These are phyloP conservation scores for Paramyrothecium sp. DNA, from an alignment of 2,329 filamentous ascomycete species.

Conservation along the genomic window DNA sequence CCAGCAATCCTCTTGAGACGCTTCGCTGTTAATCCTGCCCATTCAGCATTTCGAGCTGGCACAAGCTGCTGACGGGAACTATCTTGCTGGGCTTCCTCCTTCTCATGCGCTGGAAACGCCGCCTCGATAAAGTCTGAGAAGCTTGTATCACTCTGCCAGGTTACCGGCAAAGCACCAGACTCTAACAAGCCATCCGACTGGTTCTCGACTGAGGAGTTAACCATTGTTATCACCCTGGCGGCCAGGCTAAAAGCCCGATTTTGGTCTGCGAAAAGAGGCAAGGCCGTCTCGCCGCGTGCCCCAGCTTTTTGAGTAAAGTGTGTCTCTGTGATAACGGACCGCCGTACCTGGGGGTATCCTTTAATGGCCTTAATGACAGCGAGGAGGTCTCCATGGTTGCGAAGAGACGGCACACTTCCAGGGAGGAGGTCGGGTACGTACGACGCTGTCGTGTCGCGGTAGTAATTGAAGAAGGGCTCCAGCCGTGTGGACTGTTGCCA, in stretches of 20 bases:
- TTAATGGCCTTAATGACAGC: conserved; percentile 1
- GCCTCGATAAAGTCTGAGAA: background rate
- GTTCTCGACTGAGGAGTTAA: conserved; percentile 4
- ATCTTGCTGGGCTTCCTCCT: background rate
- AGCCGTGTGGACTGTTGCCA: conserved; percentile 1
- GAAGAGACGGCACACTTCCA: background rate
- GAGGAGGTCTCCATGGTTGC: conserved; percentile 3
- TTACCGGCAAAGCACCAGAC: conserved; percentile 1
- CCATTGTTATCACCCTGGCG: conserved; percentile 5
- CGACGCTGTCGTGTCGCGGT: conserved; percentile 1
- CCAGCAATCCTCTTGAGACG: conserved; percentile 7
- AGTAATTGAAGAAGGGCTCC: conserved; percentile 6
- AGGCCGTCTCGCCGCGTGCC: background rate
- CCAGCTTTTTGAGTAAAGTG: background rate
- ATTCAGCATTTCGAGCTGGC: background rate
- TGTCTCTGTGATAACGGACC: background rate
- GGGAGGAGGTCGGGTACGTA: conserved; percentile 3
- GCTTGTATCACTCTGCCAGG: conserved; percentile 2
- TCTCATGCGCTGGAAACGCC: background rate
- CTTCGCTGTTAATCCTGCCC: conserved; percentile 2
- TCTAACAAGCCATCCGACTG: conserved; percentile 6
- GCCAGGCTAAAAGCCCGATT: conserved; percentile 7
- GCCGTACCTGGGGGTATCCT: background rate
- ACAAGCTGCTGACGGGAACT: background rate
- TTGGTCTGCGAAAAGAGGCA: conserved; percentile 3